Evolutionary conservation across 805 yeast species (phyloP).

Genomic region (Candida suzukii): DNA sequence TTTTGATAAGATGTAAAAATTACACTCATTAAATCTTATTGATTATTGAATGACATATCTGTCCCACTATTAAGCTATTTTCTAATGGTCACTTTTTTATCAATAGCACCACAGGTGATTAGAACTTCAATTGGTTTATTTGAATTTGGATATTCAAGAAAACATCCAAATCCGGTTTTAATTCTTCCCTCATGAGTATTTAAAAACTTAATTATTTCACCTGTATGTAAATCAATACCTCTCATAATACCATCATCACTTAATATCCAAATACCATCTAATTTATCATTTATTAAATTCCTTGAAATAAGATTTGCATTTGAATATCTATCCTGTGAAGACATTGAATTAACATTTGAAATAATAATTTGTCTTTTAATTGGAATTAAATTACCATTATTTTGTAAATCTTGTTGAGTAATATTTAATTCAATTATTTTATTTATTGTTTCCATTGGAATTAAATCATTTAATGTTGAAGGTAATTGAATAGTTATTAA

Average conservation of each 20-base stretch:
- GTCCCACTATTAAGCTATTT: too few species aligned
- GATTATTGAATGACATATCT: too few species aligned
- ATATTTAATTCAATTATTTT: slow-evolving; percentile 1
- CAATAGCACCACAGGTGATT: slow-evolving; percentile 46
- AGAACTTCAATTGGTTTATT: slow-evolving; percentile 31
- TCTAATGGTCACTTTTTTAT: slow-evolving; percentile 30
- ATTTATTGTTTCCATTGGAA: slow-evolving; percentile 3
- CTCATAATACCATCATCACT: slow-evolving; percentile 65
- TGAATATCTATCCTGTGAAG: slow-evolving; percentile 68
- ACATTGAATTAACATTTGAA: slow-evolving; percentile 38
- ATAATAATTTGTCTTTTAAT: slow-evolving; percentile 29
- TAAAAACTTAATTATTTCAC: slow-evolving; percentile 25
- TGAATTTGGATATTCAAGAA: too few species aligned
- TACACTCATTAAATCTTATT: too few species aligned
- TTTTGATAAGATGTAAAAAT: too few species aligned
- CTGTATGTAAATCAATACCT: slow-evolving; percentile 46
- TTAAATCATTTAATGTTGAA: not conserved
- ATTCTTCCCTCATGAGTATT: slow-evolving; percentile 40
- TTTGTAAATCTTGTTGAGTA: slow-evolving; percentile 13
- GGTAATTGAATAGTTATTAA: slow-evolving; percentile 49
- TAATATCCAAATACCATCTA: slow-evolving; percentile 52
- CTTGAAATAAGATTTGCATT: slow-evolving; percentile 33
- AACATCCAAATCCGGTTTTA: slow-evolving; percentile 30
- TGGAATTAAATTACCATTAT: slow-evolving; percentile 12
- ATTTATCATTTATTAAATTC: slow-evolving; percentile 1